These are phyloP conservation scores for Euphrasia arctica DNA, from an alignment of 305 asterid genomes.

Conservation along the genomic window DNA sequence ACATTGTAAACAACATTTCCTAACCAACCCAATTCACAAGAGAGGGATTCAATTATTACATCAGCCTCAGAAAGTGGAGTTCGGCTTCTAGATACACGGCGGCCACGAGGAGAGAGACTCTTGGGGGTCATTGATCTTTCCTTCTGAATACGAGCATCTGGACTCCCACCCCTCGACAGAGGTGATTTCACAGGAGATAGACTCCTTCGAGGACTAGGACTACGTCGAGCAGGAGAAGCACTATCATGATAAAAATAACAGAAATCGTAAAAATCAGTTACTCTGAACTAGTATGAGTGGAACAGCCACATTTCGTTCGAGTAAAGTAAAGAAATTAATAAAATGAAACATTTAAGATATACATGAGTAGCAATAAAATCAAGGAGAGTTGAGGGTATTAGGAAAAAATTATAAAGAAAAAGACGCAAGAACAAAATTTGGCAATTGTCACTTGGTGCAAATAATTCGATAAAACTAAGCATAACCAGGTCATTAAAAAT, in stretches of 20 bases:
- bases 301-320: too few relatives aligned
- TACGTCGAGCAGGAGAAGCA: conserved; percentile 71
- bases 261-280: conserved; percentile 13
- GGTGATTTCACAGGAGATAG: conserved; percentile 56
- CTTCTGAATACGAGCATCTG: conserved; percentile 43
- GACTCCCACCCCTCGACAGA: conserved; percentile 61
- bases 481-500: not conserved
- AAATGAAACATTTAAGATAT: not conserved
- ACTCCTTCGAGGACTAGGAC: conserved; percentile 69
- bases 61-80: conserved; percentile 77
- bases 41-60: conserved; percentile 41
- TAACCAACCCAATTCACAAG: not conserved
- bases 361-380: not conserved
- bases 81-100: conserved; percentile 67
- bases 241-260: conserved; percentile 33
- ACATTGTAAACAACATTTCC: conserved; percentile 9
- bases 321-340: not conserved
- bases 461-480: too few relatives aligned
- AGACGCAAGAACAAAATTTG: too few relatives aligned
- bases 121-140: conserved; percentile 57
- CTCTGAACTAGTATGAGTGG: too few relatives aligned
- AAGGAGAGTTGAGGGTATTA: not conserved
- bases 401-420: too few relatives aligned
- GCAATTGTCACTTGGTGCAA: not conserved
- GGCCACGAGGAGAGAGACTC: conserved; percentile 71